Evolutionary conservation across 805 yeast genomes (phyloP).

Genomic region (Metschnikowia baotianmanensis): DNA sequence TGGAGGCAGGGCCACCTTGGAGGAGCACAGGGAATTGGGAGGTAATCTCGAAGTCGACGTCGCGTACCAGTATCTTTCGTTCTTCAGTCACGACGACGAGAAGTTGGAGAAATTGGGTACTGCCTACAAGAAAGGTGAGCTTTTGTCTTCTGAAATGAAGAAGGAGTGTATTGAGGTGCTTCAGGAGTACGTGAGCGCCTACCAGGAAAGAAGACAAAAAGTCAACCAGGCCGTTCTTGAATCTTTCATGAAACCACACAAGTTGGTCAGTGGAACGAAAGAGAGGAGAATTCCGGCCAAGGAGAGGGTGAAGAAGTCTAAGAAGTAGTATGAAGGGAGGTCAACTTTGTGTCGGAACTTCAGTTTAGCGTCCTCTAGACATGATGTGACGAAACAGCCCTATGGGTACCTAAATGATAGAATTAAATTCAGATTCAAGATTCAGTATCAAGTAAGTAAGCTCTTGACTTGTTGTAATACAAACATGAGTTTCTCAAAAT

Average conservation of each 20-base stretch:
- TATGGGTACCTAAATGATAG: constrained; percentile 1
- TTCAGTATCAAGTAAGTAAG: neutral
- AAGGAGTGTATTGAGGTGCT: constrained; percentile 76
- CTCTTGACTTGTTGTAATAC: constrained; percentile 31
- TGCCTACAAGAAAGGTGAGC: constrained; percentile 72
- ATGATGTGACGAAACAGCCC: neutral
- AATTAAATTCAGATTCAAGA: neutral
- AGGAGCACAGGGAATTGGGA: constrained; percentile 86
- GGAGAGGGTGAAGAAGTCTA: constrained; percentile 44
- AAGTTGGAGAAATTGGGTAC: constrained; percentile 60
- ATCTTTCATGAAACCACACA: constrained; percentile 81
- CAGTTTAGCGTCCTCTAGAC: neutral
- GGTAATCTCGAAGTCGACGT: constrained; percentile 96
- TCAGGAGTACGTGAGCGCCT: constrained; percentile 73
- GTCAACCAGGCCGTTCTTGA: constrained; percentile 62
- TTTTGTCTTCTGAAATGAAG: constrained; percentile 92
- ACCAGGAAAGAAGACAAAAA: constrained; percentile 73
- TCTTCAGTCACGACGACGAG: constrained; percentile 87
- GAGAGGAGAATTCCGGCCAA: constrained; percentile 74
- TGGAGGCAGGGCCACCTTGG: constrained; percentile 85
- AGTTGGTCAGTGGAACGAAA: constrained; percentile 68
- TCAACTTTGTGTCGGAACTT: neutral
- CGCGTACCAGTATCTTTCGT: constrained; percentile 87
- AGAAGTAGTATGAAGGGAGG: constrained; percentile 19
- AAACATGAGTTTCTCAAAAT: constrained; percentile 47